Conservation (phyloP, 257 asterid genomes). For the Striga asiatica region DNA sequence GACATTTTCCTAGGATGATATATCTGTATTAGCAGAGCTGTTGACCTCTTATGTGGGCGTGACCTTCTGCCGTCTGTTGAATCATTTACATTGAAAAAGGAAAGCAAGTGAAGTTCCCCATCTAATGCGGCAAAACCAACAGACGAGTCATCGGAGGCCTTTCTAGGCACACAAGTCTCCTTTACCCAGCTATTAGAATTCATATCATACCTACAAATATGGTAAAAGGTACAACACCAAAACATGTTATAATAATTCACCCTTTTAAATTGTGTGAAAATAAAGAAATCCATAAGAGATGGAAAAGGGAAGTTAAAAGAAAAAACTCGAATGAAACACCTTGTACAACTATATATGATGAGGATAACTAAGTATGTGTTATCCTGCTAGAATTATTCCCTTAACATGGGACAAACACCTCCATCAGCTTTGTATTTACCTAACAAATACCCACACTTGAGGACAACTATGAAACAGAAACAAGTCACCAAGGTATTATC, state of each 20-base stretch:
- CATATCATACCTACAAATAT: slow-evolving; percentile 43
- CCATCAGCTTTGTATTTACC: background rate
- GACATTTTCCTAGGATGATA: slow-evolving; percentile 55
- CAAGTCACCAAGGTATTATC: no score
- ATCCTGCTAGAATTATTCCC: background rate
- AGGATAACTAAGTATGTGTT: background rate
- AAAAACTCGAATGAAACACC: background rate
- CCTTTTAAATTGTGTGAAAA: background rate
- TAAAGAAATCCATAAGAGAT: background rate
- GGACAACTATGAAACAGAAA: background rate
- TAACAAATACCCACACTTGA: background rate
- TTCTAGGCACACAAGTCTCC: slow-evolving; percentile 63
- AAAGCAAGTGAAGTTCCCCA: slow-evolving; percentile 60
- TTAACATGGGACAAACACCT: background rate
- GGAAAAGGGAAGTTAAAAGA: background rate
- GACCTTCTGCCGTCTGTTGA: slow-evolving; percentile 26
- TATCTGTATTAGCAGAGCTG: slow-evolving; percentile 50
- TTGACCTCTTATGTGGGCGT: slow-evolving; percentile 52
- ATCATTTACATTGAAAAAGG: slow-evolving; percentile 25
- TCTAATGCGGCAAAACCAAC: slow-evolving; percentile 71
- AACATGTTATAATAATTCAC: background rate
- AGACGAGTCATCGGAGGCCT: slow-evolving; percentile 34
- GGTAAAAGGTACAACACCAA: background rate
- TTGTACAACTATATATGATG: background rate
- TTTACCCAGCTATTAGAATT: slow-evolving; percentile 51